phyloP scores from a whole-genome alignment of 2,329 filamentous ascomycete genomes.

The Alternaria sp. region DNA sequence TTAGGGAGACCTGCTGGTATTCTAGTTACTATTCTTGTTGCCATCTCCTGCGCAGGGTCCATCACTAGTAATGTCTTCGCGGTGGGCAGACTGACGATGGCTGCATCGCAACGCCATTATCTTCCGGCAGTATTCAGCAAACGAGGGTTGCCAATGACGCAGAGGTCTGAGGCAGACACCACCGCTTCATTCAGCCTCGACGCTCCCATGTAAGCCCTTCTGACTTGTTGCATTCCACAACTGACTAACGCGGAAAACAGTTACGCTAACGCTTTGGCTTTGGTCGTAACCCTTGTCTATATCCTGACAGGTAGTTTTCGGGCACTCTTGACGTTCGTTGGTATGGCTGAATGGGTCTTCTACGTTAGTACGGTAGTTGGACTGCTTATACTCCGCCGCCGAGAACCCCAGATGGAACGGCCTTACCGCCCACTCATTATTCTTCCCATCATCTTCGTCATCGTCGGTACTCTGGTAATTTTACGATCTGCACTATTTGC shows the following conservation, averaged over 20 bases:
- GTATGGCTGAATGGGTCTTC: slow-evolving; percentile 62
- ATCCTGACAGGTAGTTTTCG: slow-evolving; percentile 69
- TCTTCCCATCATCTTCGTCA: slow-evolving; percentile 62
- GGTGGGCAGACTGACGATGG: slow-evolving; percentile 67
- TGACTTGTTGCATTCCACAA: not conserved
- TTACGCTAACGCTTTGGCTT: slow-evolving; percentile 39
- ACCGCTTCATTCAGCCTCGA: slow-evolving; percentile 29
- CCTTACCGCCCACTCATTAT: slow-evolving; percentile 65
- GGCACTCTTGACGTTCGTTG: slow-evolving; percentile 63
- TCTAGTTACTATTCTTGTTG: slow-evolving; percentile 64
- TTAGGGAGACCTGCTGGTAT: slow-evolving; percentile 64
- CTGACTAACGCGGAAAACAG: slow-evolving; percentile 28
- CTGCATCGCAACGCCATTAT: slow-evolving; percentile 55
- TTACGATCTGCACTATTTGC: slow-evolving; percentile 67
- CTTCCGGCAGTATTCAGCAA: slow-evolving; percentile 44
- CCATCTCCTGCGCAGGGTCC: slow-evolving; percentile 68
- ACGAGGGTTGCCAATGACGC: slow-evolving; percentile 35
- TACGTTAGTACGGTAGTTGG: slow-evolving; percentile 70
- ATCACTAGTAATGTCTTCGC: slow-evolving; percentile 70
- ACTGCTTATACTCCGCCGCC: slow-evolving; percentile 63
- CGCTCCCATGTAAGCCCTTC: slow-evolving; percentile 42
- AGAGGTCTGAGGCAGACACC: slow-evolving; percentile 7
- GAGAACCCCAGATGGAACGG: slow-evolving; percentile 63
- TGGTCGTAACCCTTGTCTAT: slow-evolving; percentile 60
- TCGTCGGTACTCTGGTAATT: slow-evolving; percentile 69